Evolutionary conservation across 345 rosid genomes (phyloP).

Genomic region (Toxicodendron radicans): DNA sequence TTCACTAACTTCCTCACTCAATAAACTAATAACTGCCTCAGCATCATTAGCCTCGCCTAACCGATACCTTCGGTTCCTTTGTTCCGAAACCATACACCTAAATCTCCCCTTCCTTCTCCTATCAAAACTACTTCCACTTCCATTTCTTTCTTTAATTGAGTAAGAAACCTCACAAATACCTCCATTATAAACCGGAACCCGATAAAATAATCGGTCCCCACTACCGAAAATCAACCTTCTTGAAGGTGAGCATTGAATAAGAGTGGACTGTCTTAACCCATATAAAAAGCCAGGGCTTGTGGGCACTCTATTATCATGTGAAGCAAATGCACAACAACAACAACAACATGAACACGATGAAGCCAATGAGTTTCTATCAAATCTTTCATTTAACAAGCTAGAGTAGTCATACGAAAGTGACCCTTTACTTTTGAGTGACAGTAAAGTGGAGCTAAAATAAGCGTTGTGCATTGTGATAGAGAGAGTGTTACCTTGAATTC

Average conservation of each 20-base stretch:
- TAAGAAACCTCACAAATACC: conserved; percentile 47
- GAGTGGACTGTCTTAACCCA: conserved; percentile 71
- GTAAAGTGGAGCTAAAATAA: conserved; percentile 45
- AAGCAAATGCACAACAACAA: conserved; percentile 39
- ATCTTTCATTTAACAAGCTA: conserved; percentile 46
- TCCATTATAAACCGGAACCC: conserved; percentile 38
- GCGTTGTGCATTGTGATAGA: conserved; percentile 41
- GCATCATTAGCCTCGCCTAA: conserved; percentile 51
- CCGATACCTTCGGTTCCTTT: conserved; percentile 26
- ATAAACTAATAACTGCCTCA: conserved; percentile 72
- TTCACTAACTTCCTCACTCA: conserved; percentile 63
- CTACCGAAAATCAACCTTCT: conserved; percentile 52
- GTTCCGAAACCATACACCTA: conserved; percentile 38
- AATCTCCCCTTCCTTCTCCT: conserved; percentile 42
- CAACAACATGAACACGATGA: conserved; percentile 39
- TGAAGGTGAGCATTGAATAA: conserved; percentile 63
- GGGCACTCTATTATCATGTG: conserved; percentile 29
- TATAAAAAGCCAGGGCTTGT: conserved; percentile 44
- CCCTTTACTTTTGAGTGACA: conserved; percentile 47
- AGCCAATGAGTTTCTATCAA: conserved; percentile 34
- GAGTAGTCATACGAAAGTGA: conserved; percentile 49
- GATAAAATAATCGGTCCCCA: conserved; percentile 23
- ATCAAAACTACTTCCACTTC: conserved; percentile 26
- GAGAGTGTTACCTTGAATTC: conserved; percentile 25
- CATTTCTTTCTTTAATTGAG: conserved; percentile 28